Evolutionary conservation across 768 basidiomycete genomes (phyloP).

Genomic region (Lentinula sp.): DNA sequence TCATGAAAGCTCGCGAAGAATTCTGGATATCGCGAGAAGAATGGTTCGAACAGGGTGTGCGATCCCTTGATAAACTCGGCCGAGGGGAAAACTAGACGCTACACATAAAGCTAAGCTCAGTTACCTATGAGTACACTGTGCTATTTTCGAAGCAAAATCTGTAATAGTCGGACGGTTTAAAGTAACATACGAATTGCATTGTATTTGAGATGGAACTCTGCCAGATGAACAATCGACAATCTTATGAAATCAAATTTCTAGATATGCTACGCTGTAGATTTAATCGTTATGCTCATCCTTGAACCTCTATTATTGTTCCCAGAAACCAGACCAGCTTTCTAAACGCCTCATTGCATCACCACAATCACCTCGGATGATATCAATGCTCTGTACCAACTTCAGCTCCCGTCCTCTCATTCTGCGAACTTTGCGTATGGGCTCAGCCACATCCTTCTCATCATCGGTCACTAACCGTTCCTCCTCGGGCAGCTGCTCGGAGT

Average conservation of each 20-base stretch:
- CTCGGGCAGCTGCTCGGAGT: constrained; percentile 50
- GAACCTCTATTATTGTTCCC: constrained; percentile 14
- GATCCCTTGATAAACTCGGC: constrained; percentile 81
- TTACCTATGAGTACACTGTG: no score
- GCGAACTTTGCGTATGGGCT: constrained; percentile 56
- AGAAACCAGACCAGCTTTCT: constrained; percentile 37
- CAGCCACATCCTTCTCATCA: constrained; percentile 63
- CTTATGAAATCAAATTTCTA: neutral
- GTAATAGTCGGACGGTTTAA: neutral
- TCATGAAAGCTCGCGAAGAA: constrained; percentile 91
- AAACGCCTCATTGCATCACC: constrained; percentile 17
- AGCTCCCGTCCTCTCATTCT: constrained; percentile 87
- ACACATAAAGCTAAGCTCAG: neutral
- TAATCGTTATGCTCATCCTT: neutral
- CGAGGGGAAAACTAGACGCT: constrained; percentile 44
- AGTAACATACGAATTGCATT: neutral
- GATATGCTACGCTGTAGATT: neutral
- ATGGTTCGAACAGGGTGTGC: constrained; percentile 88
- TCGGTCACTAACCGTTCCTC: constrained; percentile 61
- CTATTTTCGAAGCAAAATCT: neutral
- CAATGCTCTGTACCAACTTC: constrained; percentile 72
- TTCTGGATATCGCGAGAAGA: constrained; percentile 96
- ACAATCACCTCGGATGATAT: constrained; percentile 48
- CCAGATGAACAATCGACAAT: neutral
- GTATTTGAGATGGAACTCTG: neutral